These are phyloP conservation scores for Solanum chmielewskii DNA, from an alignment of 257 asterid species.

Conservation along the genomic window DNA sequence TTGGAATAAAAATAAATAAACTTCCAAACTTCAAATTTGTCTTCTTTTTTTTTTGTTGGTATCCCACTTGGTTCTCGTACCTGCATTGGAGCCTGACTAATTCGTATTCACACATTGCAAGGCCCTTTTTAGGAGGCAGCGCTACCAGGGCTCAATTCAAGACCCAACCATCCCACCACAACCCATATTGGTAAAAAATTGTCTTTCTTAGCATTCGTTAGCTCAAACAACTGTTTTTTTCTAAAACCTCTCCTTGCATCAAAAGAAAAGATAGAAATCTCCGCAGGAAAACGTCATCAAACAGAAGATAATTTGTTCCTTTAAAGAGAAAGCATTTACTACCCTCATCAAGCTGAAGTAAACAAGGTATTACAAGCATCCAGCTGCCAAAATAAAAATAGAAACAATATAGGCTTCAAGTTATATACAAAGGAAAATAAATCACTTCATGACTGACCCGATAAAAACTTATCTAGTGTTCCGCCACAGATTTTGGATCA, in stretches of 20 bases:
- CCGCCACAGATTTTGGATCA: not conserved
- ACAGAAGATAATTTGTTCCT: not conserved
- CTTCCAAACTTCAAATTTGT: not conserved
- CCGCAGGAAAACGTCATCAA: not conserved
- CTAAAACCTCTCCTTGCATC: not conserved
- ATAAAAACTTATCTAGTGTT: not conserved
- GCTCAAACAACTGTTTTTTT: not conserved
- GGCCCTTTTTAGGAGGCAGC: fast-evolving
- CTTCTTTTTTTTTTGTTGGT: not conserved
- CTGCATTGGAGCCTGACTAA: not conserved
- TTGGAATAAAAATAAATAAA: not conserved
- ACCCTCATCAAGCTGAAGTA: not conserved
- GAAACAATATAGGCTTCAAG: not conserved
- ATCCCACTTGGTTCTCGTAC: not conserved
- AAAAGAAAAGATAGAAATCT: not conserved
- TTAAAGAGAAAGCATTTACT: not conserved
- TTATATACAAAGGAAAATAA: not conserved
- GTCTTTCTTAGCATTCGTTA: not conserved
- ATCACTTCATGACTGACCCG: not conserved
- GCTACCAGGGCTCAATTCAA: not conserved
- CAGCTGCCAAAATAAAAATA: not conserved
- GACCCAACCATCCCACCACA: not conserved
- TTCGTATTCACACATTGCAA: not conserved
- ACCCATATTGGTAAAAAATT: not conserved
- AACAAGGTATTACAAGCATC: not conserved